Percentiles rank a stretch among this genome's conserved stretches.
These are phyloP conservation scores for Colletotrichum sp. DNA, from an alignment of 2,329 filamentous ascomycete genomes.

Conservation along the genomic window DNA sequence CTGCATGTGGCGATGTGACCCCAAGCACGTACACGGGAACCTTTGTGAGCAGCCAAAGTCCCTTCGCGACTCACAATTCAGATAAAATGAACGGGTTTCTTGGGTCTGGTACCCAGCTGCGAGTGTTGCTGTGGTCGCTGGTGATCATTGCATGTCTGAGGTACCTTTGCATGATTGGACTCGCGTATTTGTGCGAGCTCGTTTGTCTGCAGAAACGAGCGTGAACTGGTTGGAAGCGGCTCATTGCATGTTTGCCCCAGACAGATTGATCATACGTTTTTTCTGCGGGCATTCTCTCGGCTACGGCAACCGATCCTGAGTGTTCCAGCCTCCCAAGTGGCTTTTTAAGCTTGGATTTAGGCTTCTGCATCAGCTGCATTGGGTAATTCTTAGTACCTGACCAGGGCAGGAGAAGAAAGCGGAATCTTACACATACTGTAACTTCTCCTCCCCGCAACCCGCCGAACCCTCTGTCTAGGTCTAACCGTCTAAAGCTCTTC, in stretches of 20 bases:
- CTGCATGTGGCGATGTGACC: constrained; percentile 7
- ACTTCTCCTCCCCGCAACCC: not conserved
- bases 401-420: not conserved
- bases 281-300: not conserved
- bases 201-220: not conserved
- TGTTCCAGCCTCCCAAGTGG: not conserved
- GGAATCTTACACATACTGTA: not conserved
- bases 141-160: not conserved
- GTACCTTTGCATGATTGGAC: not conserved
- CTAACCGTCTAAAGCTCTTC: too few relatives aligned
- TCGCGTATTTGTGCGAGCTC: not conserved
- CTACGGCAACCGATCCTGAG: not conserved
- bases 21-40: not conserved
- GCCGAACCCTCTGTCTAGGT: not conserved
- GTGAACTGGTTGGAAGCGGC: not conserved
- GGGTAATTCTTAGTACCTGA: not conserved
- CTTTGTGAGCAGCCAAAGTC: not conserved
- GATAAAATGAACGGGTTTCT: not conserved
- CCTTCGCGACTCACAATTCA: not conserved
- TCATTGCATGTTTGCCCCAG: not conserved
- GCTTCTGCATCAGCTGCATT: not conserved
- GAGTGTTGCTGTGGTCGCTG: not conserved
- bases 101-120: not conserved
- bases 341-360: constrained; percentile 1
- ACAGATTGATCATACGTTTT: not conserved